These are phyloP conservation scores for Pelargonium citronellum DNA, from an alignment of 441 rosid genomes.

Conservation along the genomic window DNA sequence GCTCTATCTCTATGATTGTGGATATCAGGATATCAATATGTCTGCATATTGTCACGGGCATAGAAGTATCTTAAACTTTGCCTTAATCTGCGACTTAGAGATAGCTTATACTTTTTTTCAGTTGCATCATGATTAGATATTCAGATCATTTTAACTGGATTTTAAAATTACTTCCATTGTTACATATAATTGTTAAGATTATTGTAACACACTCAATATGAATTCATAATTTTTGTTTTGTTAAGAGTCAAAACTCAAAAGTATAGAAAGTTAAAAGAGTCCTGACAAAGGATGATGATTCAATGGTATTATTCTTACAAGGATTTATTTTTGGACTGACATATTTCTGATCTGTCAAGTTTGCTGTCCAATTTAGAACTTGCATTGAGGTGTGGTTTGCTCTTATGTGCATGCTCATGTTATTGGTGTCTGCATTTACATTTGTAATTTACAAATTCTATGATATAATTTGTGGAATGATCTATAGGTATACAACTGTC, in stretches of 20 bases:
- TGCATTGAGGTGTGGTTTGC: background rate
- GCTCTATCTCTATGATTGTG: background rate
- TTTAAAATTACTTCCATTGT: background rate
- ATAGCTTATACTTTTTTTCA: no score
- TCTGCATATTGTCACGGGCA: background rate
- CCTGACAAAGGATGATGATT: background rate
- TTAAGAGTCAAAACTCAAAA: background rate
- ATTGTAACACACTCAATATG: background rate
- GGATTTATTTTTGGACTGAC: background rate
- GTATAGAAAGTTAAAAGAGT: background rate
- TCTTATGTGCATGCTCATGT: background rate
- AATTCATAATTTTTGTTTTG: background rate
- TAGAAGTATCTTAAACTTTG: background rate
- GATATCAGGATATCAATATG: background rate
- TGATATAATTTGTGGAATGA: constrained; percentile 7
- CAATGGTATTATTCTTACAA: background rate
- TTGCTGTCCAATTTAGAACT: constrained; percentile 1
- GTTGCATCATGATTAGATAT: no score
- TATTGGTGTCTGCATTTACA: constrained; percentile 15
- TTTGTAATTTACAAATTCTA: constrained; percentile 16
- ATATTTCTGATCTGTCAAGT: constrained; percentile 2
- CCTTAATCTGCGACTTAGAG: constrained; percentile 1
- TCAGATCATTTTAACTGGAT: background rate
- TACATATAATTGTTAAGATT: background rate
- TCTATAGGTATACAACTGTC: constrained; percentile 48